These are phyloP conservation scores for Myriosclerotinia curreyana DNA, from an alignment of 2,329 filamentous ascomycete species.

Conservation along the genomic window DNA sequence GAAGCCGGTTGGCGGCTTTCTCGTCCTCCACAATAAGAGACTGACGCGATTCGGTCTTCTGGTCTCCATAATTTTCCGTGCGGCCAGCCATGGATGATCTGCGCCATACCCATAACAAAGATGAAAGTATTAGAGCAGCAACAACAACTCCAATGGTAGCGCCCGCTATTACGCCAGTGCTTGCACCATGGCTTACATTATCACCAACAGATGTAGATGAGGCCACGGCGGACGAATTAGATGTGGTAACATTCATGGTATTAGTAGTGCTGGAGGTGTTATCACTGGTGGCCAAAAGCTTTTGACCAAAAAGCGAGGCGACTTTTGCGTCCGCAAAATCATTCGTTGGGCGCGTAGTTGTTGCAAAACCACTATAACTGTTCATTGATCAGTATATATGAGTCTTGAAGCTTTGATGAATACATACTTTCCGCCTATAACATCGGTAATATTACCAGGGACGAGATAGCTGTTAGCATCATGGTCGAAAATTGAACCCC, in stretches of 20 bases:
- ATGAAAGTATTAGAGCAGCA: conserved; percentile 9
- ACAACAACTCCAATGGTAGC: conserved; percentile 12
- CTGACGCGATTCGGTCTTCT: not conserved
- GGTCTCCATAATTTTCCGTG: not conserved
- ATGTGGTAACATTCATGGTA: not conserved
- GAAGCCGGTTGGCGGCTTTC: not conserved
- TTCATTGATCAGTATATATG: not conserved
- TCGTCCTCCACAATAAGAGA: conserved; percentile 12
- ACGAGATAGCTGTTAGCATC: conserved; percentile 36
- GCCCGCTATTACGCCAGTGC: conserved; percentile 9
- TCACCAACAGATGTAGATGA: not conserved
- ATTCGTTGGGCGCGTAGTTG: not conserved
- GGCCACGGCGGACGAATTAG: not conserved
- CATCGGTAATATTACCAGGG: conserved; percentile 28
- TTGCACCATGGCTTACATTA: not conserved
- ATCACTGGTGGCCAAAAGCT: not conserved
- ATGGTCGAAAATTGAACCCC: conserved; percentile 38
- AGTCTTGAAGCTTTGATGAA: not conserved
- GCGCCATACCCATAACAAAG: conserved; percentile 12
- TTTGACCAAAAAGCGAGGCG: conserved; percentile 15
- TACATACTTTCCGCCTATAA: conserved; percentile 37
- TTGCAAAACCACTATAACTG: conserved; percentile 17
- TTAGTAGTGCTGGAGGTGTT: not conserved
- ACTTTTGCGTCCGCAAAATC: conserved; percentile 7
- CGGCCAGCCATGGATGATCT: conserved; percentile 6